These are phyloP conservation scores for Domatiomyces catenatus DNA, from an alignment of 2,329 filamentous ascomycete species.

Conservation along the genomic window DNA sequence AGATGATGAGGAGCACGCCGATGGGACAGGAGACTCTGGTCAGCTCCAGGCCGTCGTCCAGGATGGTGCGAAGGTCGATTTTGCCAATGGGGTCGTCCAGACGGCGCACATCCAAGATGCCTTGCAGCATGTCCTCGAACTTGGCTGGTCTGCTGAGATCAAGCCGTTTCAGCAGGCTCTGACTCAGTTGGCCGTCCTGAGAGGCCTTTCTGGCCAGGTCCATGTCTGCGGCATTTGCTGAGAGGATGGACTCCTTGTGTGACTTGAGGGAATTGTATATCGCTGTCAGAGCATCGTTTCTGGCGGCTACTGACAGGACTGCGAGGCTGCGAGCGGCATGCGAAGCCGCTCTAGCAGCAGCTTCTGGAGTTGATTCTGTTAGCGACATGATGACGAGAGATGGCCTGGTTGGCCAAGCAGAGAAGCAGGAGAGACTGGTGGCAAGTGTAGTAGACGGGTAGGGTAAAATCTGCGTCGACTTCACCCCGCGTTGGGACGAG, in stretches of 20 bases:
- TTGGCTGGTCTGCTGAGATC: slow-evolving; percentile 78
- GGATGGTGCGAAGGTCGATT: slow-evolving; percentile 63
- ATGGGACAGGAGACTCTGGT: slow-evolving; percentile 89
- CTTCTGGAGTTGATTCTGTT: slow-evolving; percentile 64
- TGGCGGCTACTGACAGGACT: slow-evolving; percentile 56
- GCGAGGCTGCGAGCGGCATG: slow-evolving; percentile 69
- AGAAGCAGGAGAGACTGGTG: too few species aligned
- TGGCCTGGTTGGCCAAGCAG: too few species aligned
- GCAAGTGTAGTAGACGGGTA: too few species aligned
- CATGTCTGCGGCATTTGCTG: slow-evolving; percentile 74
- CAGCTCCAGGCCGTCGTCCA: slow-evolving; percentile 73
- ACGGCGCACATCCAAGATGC: slow-evolving; percentile 72
- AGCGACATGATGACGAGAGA: slow-evolving; percentile 67
- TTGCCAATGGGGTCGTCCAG: slow-evolving; percentile 87
- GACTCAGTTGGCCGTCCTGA: slow-evolving; percentile 57
- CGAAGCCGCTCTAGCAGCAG: slow-evolving; percentile 65
- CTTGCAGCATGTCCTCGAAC: slow-evolving; percentile 95
- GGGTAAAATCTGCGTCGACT: too few species aligned
- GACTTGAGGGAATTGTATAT: slow-evolving; percentile 63
- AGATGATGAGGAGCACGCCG: slow-evolving; percentile 94
- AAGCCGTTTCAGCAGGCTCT: slow-evolving; percentile 72
- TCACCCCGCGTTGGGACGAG: too few species aligned
- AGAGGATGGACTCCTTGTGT: slow-evolving; percentile 60
- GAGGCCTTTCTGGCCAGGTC: slow-evolving; percentile 58
- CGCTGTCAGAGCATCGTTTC: slow-evolving; percentile 70